phyloP scores from a whole-genome alignment of 345 rosid species.

The Capsella bursapastoris region DNA sequence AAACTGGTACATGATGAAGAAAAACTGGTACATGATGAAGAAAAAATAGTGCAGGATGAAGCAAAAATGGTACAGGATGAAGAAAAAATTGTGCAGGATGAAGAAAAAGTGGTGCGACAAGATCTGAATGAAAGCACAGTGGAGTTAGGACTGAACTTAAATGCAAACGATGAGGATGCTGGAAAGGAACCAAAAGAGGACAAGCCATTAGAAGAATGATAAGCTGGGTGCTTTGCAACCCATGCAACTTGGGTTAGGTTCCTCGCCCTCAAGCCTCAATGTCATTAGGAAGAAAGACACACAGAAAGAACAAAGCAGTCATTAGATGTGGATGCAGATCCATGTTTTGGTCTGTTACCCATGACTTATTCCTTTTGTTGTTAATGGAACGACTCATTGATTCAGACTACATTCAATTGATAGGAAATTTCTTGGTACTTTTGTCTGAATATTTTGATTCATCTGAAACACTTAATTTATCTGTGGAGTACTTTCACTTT shows the following conservation, averaged over 20 bases:
- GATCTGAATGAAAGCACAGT: constrained; percentile 87
- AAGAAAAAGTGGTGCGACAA: constrained; percentile 63
- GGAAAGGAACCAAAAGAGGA: constrained; percentile 43
- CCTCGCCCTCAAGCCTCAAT: background rate
- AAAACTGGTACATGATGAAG: constrained; percentile 51
- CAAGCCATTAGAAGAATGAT: constrained; percentile 36
- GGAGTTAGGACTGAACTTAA: constrained; percentile 75
- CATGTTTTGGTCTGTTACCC: constrained; percentile 3
- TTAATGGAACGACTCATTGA: constrained; percentile 28
- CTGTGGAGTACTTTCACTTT: background rate
- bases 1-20: constrained; percentile 61
- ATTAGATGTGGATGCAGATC: constrained; percentile 20
- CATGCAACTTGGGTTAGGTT: constrained; percentile 4
- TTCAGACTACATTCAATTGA: constrained; percentile 22
- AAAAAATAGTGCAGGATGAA: constrained; percentile 56
- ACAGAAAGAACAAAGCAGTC: constrained; percentile 24
- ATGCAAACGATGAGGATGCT: constrained; percentile 52
- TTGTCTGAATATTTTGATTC: constrained; percentile 19
- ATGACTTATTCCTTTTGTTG: constrained; percentile 14
- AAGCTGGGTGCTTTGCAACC: background rate
- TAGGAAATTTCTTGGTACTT: constrained; percentile 3
- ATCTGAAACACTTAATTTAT: background rate
- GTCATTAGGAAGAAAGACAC: constrained; percentile 19
- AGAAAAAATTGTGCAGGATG: constrained; percentile 56
- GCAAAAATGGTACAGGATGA: constrained; percentile 51